A percentile compares a stretch with the other conserved stretches of the same genome.
Conservation (phyloP, 2,329 filamentous ascomycete genomes). For the Trichophyton verrucosum region DNA sequence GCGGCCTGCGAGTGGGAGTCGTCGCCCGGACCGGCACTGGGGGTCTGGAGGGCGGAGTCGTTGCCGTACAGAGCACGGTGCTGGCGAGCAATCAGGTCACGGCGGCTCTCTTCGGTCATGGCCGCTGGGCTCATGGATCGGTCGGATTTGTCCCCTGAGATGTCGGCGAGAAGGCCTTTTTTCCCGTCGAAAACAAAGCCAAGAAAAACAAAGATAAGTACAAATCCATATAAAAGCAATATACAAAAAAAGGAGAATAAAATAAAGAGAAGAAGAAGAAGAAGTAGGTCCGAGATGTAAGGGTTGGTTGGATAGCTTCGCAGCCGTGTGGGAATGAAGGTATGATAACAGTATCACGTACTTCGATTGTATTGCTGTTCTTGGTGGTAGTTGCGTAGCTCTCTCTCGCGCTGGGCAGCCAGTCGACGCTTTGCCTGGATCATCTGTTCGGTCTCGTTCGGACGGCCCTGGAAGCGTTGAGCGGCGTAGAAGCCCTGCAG, state of each 20-base stretch:
- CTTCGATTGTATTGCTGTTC: slow-evolving; percentile 99
- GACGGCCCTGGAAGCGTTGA: slow-evolving; percentile 80
- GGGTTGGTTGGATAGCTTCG: not conserved
- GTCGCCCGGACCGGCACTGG: slow-evolving; percentile 54
- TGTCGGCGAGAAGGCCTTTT: slow-evolving; percentile 53
- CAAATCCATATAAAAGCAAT: not conserved
- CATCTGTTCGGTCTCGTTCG: slow-evolving; percentile 92
- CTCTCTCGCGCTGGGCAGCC: slow-evolving; percentile 96
- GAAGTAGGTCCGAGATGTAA: slow-evolving; percentile 4
- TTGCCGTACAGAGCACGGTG: slow-evolving; percentile 87
- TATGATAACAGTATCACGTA: slow-evolving; percentile 40
- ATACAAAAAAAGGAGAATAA: slow-evolving; percentile 22
- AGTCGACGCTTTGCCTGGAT: slow-evolving; percentile 98
- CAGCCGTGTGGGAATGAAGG: slow-evolving; percentile 7
- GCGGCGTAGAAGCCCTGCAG: slow-evolving; percentile 88
- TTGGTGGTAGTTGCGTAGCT: slow-evolving; percentile 98
- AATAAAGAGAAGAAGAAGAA: slow-evolving; percentile 9
- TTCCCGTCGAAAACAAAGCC: slow-evolving; percentile 30
- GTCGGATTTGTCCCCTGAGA: slow-evolving; percentile 66
- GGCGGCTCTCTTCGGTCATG: slow-evolving; percentile 91
- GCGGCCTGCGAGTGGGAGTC: slow-evolving; percentile 55
- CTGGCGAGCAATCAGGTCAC: slow-evolving; percentile 90
- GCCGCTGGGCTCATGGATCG: slow-evolving; percentile 71
- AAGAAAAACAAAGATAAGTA: slow-evolving; percentile 11
- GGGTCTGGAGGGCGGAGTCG: slow-evolving; percentile 53